phyloP scores from a whole-genome alignment of 2,329 filamentous ascomycete genomes.

The Fusarium sp. region DNA sequence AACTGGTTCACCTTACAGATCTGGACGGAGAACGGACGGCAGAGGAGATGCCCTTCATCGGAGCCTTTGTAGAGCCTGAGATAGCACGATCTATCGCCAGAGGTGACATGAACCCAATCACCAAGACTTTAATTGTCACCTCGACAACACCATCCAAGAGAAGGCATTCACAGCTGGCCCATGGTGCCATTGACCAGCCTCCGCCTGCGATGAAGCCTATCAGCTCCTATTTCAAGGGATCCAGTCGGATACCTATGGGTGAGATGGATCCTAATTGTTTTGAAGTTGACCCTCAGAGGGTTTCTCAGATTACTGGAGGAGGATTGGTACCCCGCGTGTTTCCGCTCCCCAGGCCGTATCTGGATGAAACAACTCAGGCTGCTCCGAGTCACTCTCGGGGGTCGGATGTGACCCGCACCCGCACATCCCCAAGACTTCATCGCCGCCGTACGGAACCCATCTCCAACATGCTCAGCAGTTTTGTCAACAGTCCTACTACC shows the following conservation, averaged over 20 bases:
- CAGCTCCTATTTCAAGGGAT: constrained; percentile 62
- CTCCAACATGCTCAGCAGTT: constrained; percentile 52
- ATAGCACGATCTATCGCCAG: constrained; percentile 78
- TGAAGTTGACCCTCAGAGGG: constrained; percentile 58
- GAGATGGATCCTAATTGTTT: constrained; percentile 73
- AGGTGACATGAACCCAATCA: constrained; percentile 90
- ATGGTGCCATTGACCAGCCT: constrained; percentile 38
- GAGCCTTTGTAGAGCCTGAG: constrained; percentile 73
- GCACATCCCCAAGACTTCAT: constrained; percentile 52
- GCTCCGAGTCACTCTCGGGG: constrained; percentile 16
- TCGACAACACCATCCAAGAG: constrained; percentile 54
- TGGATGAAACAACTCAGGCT: constrained; percentile 51
- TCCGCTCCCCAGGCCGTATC: constrained; percentile 66
- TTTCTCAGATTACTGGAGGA: constrained; percentile 60
- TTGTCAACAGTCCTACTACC: constrained; percentile 34
- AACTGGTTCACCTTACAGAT: constrained; percentile 79
- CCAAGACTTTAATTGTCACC: constrained; percentile 72
- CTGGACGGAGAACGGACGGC: constrained; percentile 70
- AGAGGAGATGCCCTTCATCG: constrained; percentile 83
- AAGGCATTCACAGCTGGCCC: constrained; percentile 51
- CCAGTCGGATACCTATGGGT: constrained; percentile 65
- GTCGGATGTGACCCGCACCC: constrained; percentile 30
- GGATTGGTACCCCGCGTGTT: constrained; percentile 65
- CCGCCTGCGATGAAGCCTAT: constrained; percentile 60
- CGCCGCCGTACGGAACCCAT: constrained; percentile 65